Evolutionary conservation across 495 filamentous ascomycete species (phyloP).

Genomic region (Oidiodendron maius): DNA sequence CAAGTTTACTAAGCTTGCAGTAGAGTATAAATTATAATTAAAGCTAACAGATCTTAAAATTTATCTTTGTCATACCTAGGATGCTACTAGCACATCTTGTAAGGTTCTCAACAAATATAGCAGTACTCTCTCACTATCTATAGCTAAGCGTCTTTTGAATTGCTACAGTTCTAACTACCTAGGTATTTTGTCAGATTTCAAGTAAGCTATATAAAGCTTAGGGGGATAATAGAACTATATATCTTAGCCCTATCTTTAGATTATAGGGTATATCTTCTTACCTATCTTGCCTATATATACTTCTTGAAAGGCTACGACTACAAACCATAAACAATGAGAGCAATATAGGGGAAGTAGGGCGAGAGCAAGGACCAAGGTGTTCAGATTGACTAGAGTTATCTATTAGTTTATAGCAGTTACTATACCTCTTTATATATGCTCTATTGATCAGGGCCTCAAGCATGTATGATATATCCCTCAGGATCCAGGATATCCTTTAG

Average conservation of each 20-base stretch:
- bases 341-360: too few species aligned
- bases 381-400: too few species aligned
- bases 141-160: slow-evolving; percentile 17
- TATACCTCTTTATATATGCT: too few species aligned
- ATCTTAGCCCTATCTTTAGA: slow-evolving; percentile 1
- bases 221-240: neutral
- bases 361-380: too few species aligned
- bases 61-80: neutral
- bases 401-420: too few species aligned
- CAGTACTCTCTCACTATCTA: slow-evolving; percentile 19
- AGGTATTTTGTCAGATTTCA: neutral
- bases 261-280: slow-evolving; percentile 45
- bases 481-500: too few species aligned
- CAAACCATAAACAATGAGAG: too few species aligned
- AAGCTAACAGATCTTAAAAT: neutral
- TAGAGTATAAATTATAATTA: neutral
- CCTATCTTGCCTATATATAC: slow-evolving; percentile 40
- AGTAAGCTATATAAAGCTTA: neutral
- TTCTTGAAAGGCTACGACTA: too few species aligned
- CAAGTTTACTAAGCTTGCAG: slow-evolving; percentile 26
- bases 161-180: slow-evolving; percentile 19
- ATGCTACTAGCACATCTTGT: neutral
- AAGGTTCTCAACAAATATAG: slow-evolving; percentile 23
- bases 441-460: too few species aligned
- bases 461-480: too few species aligned